These are phyloP conservation scores for Triticum timopheevii DNA, from an alignment of 176 grass and related monocot genomes.

Conservation along the genomic window DNA sequence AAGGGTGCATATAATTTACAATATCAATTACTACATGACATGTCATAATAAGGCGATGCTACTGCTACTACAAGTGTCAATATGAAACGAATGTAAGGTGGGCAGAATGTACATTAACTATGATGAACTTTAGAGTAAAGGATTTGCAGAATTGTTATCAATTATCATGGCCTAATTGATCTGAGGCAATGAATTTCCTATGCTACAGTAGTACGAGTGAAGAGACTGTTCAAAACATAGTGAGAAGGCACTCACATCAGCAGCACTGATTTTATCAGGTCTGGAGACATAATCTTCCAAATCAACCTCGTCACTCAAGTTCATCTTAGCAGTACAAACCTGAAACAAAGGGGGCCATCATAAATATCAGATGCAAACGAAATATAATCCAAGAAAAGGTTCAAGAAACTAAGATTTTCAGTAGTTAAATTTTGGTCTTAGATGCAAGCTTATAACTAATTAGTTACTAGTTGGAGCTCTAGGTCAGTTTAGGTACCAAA, in stretches of 20 bases:
- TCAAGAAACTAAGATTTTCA: not conserved
- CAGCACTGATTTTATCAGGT: conserved; percentile 98
- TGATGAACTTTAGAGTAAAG: not conserved
- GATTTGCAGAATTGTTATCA: not conserved
- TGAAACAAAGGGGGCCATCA: not conserved
- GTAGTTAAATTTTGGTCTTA: not conserved
- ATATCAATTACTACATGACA: not conserved
- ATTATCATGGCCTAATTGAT: not conserved
- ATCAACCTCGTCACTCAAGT: conserved; percentile 92
- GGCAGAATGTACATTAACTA: not conserved
- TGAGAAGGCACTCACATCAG: conserved; percentile 61
- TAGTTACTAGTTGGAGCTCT: not conserved
- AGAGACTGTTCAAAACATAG: not conserved
- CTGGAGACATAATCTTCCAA: conserved; percentile 96
- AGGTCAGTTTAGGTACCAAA: not conserved
- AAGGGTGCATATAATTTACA: not conserved
- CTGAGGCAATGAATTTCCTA: not conserved
- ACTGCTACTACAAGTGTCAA: not conserved
- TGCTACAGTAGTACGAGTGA: not conserved
- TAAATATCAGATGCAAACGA: not conserved
- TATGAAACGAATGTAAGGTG: not conserved
- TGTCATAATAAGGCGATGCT: not conserved
- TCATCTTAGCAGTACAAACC: conserved; percentile 99
- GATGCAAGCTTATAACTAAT: not conserved
- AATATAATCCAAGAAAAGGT: not conserved